phyloP scores from a whole-genome alignment of 2,329 filamentous ascomycete genomes.

The Xylaria multiplex region DNA sequence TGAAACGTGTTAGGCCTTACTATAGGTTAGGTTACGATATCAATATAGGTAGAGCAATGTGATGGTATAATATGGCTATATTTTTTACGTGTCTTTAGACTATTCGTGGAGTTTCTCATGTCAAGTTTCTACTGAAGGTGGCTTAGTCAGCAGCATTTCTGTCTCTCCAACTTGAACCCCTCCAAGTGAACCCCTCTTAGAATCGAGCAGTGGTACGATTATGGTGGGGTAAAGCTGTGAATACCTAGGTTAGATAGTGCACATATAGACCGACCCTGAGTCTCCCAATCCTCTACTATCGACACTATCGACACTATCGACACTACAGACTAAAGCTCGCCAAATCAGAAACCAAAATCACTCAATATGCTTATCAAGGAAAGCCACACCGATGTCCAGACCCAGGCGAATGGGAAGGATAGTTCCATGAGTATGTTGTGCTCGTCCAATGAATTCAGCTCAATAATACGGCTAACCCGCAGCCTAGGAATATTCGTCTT shows the following conservation, averaged over 20 bases:
- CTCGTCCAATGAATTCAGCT: not conserved
- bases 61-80: constrained; percentile 11
- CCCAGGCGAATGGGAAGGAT: constrained; percentile 63
- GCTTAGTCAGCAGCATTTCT: constrained; percentile 22
- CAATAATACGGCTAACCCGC: constrained; percentile 27
- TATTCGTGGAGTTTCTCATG: not conserved
- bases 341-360: constrained; percentile 12
- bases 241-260: not conserved
- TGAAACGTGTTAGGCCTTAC: not conserved
- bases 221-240: constrained; percentile 28
- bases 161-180: constrained; percentile 14
- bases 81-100: not conserved
- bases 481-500: constrained; percentile 83
- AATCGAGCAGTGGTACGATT: constrained; percentile 1
- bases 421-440: constrained; percentile 61
- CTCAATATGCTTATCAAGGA: constrained; percentile 65
- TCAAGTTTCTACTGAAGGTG: not conserved
- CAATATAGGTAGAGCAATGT: constrained; percentile 3
- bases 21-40: constrained; percentile 8
- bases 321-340: constrained; percentile 1
- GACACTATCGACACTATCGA: no score
- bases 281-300: not conserved
- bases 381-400: constrained; percentile 61
- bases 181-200: not conserved
- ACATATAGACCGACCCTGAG: no score